These are phyloP conservation scores for Penicillium sp. DNA, from an alignment of 2,329 filamentous ascomycete genomes.

Conservation along the genomic window DNA sequence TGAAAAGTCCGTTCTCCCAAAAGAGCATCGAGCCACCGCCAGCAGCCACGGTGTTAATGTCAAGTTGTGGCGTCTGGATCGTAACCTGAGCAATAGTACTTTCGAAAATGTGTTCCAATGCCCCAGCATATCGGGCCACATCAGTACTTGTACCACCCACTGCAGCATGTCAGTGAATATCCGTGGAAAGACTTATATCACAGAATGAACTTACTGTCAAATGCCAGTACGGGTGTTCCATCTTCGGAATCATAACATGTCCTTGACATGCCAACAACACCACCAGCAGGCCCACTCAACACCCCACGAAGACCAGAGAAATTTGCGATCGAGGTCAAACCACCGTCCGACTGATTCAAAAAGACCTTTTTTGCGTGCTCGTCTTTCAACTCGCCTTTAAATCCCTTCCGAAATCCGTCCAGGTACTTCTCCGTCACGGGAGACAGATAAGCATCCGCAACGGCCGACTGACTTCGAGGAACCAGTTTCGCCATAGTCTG, in stretches of 20 bases:
- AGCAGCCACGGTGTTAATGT: conserved; percentile 92
- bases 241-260: conserved; percentile 83
- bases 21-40: conserved; percentile 72
- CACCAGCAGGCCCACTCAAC: conserved; percentile 82
- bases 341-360: conserved; percentile 81
- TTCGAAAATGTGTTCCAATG: conserved; percentile 90
- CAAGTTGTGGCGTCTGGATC: conserved; percentile 84
- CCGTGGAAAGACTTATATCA: not conserved
- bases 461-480: conserved; percentile 69
- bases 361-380: not conserved
- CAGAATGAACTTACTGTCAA: not conserved
- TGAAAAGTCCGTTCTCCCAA: conserved; percentile 84
- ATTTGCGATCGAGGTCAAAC: conserved; percentile 52
- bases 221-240: conserved; percentile 2
- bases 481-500: conserved; percentile 84
- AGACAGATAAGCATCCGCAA: conserved; percentile 74
- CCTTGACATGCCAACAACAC: conserved; percentile 86
- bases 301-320: conserved; percentile 87
- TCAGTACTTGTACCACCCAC: conserved; percentile 90
- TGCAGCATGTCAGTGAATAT: not conserved
- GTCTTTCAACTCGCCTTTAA: conserved; percentile 67
- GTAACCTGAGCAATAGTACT: conserved; percentile 90
- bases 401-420: conserved; percentile 54
- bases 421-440: conserved; percentile 74
- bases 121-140: conserved; percentile 77